Base-by-base conservation (phyloP, 371 early-diverging fungal genomes). In the Rozella allomycis region DNA sequence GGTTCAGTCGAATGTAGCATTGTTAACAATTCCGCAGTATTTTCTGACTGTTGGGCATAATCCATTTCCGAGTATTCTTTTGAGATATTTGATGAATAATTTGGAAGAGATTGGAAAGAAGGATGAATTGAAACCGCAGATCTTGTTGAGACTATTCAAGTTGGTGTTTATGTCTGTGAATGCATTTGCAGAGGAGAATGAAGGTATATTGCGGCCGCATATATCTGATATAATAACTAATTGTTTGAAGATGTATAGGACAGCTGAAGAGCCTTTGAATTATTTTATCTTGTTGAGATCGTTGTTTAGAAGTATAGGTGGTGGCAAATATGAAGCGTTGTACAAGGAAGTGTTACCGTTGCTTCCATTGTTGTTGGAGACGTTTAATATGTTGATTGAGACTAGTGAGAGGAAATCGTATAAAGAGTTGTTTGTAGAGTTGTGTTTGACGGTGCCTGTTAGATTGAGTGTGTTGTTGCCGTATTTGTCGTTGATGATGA, bases 371-470 rank as follows among this genome's bases (percentile, higher is more conserved):
- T 58, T 96, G 14, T 52, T 97, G 3, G 85, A 88, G 39, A 72
- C 72, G 1, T 60, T 97, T 18, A 90, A 91, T 42, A 54, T 64
- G 3, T 55, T 86, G 0, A 48, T 94, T 7, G 72, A 76, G 0
- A 49, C 79, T 5, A 76, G 82, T 1, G 71, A 78, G 38, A 73
- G 75, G 30, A 67, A 68, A 26, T 74, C 74, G 13, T 74, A 86
- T 71, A 72, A 77, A 20, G 86, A 87, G 34, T 42, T 66, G 12
- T 60, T 60, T 46, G 67, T 68, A 9, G 71, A 71, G 43, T 58
- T 97, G 0, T 86, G 86, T 44, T 48, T 97, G 31, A 86, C 93
- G 0, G 84, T 97, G 0, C 97, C 98, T 13, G 93, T 97, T 2
- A 78, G 97, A 2, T 61, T 97, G 20, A 79, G 81, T 31, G 88